Base-by-base conservation (phyloP, 164 flowering plant species). In the Chloranthus sessilifolius region DNA sequence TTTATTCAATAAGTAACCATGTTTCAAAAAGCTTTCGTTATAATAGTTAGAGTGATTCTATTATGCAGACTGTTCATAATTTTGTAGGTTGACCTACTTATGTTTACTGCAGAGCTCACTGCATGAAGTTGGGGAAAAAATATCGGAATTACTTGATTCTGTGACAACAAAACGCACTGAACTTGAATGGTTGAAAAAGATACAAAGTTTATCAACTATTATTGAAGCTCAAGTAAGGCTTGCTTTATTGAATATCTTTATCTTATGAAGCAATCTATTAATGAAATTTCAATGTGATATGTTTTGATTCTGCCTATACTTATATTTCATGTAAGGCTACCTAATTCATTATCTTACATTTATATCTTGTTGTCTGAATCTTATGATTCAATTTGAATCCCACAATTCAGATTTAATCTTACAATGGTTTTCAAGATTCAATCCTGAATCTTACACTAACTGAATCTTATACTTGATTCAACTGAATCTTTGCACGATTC, bases 221-320 rank as follows among this genome's bases (percentile, higher is more conserved):
- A 66, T 82, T 34, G 82, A 79, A 50, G 53, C 75, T 52, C 92
- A 89, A 39, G 92, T 89, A 71, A 72, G 76, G 48, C 37, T 52
- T 17, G 24, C n/a, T 20, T 43, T 12, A n/a, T n/a, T 34, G 1
- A 33, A 12, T 30, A 0, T 10, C 14, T 20, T 47, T 47, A 4
- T 23, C 2, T 16, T 28, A 25, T 27, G 26, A 2, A 23, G 5
- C 15, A 23, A 4, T 39, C 34, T 30, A 20, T 55, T 41, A 37
- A 9, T 44, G 24, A 37, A 54, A 19, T 58, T 15, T n/a, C 28
- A 33, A 3, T 14, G 25, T 9, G 51, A 27, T 11, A 4, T n/a
- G 3, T 4, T 4, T 26, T 45, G 2, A 14, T 14, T 25, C n/a
- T 21, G 36, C 12, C 7, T 7, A 14, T 7, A 33, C 7, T 7